Percentiles rank a stretch among this genome's conserved stretches.
Evolutionary conservation across 257 asterid genomes (phyloP).

Genomic region (Marsdenia floribunda): DNA sequence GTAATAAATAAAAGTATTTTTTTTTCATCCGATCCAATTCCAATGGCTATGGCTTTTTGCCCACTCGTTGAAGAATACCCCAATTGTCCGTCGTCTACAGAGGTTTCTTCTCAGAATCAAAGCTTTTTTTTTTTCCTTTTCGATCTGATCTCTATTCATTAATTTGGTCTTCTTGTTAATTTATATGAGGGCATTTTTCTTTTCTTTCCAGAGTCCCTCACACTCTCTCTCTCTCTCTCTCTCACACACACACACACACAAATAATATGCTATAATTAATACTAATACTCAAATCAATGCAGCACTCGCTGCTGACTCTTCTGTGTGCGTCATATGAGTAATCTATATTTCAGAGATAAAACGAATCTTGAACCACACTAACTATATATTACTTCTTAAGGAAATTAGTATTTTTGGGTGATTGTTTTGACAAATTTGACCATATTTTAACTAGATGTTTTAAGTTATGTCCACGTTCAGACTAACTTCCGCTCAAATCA

Average conservation of each 20-base stretch:
- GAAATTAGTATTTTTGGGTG: too few species aligned
- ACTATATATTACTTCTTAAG: too few species aligned
- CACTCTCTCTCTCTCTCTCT: too few species aligned
- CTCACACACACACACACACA: too few species aligned
- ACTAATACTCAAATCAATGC: too few species aligned
- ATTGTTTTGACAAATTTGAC: too few species aligned
- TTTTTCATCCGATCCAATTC: background rate
- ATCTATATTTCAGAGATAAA: conserved; percentile 25
- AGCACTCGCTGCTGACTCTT: conserved; percentile 2
- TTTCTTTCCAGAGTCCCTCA: background rate
- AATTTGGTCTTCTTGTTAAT: too few species aligned
- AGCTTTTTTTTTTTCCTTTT: background rate
- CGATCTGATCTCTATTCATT: conserved; percentile 4
- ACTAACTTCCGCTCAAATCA: too few species aligned
- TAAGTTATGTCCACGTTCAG: too few species aligned
- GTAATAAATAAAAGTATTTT: background rate
- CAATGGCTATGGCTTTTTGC: background rate
- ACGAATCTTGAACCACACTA: conserved; percentile 32
- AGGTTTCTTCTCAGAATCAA: conserved; percentile 2
- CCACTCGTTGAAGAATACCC: too few species aligned
- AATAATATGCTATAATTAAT: background rate
- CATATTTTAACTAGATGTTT: too few species aligned
- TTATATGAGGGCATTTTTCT: background rate
- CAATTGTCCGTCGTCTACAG: too few species aligned
- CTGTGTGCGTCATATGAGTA: background rate